phyloP scores from a whole-genome alignment of 768 basidiomycete genomes.

The Tulasnella sp. region DNA sequence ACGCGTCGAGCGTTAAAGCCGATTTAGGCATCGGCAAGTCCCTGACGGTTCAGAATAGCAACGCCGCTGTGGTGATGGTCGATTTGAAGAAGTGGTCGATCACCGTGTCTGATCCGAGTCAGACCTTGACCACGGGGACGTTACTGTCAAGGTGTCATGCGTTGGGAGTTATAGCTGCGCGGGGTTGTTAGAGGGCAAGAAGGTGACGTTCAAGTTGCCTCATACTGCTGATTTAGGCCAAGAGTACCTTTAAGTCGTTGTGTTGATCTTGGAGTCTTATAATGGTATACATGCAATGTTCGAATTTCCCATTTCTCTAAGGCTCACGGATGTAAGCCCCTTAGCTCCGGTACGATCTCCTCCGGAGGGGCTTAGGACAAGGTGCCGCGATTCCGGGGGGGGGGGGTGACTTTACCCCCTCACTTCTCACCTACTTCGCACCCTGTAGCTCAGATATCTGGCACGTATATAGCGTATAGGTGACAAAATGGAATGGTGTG shows the following conservation, averaged over 20 bases:
- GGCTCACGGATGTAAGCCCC: too few species aligned
- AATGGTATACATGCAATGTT: too few species aligned
- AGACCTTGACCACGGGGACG: conserved; percentile 29
- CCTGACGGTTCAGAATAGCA: conserved; percentile 16
- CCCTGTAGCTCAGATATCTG: too few species aligned
- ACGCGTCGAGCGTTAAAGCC: conserved; percentile 34
- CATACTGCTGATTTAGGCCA: background rate
- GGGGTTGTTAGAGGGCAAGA: background rate
- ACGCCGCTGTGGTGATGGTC: conserved; percentile 35
- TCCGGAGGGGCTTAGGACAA: too few species aligned
- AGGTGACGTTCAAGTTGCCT: background rate
- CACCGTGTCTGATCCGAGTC: conserved; percentile 60
- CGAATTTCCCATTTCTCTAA: too few species aligned
- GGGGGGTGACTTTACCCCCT: too few species aligned
- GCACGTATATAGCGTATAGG: too few species aligned
- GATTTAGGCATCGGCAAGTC: background rate
- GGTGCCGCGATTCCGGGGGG: too few species aligned
- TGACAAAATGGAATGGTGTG: too few species aligned
- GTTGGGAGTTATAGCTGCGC: background rate
- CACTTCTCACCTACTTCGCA: too few species aligned
- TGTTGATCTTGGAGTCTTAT: too few species aligned
- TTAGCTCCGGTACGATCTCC: too few species aligned
- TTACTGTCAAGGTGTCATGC: background rate
- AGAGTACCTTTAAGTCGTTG: background rate
- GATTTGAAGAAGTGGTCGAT: conserved; percentile 38